Conservation (phyloP, 306 rosid species). For the Begonia loranthoides region DNA sequence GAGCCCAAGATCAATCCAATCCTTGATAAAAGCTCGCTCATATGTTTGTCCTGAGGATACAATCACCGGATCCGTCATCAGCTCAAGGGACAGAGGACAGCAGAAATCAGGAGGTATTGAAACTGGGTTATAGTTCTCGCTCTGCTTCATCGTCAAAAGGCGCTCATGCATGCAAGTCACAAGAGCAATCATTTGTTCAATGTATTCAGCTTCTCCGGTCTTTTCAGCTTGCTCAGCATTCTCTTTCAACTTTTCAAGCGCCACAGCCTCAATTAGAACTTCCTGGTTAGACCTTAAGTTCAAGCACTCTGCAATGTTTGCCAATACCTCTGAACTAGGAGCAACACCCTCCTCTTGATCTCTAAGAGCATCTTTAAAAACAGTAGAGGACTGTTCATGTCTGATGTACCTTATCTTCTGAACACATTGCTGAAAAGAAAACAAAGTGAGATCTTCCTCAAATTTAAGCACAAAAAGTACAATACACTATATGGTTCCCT, state of each 20-base stretch:
- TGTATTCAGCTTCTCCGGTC: slow-evolving; percentile 65
- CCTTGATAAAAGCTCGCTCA: slow-evolving; percentile 76
- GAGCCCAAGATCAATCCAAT: slow-evolving; percentile 87
- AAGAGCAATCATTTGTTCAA: slow-evolving; percentile 64
- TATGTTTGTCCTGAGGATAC: slow-evolving; percentile 99
- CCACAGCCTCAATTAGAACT: slow-evolving; percentile 90
- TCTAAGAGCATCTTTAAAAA: slow-evolving; percentile 51
- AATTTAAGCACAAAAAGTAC: slow-evolving; percentile 1
- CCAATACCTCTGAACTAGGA: slow-evolving; percentile 60
- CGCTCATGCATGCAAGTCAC: slow-evolving; percentile 70
- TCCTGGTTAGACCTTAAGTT: slow-evolving; percentile 66
- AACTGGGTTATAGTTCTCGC: slow-evolving; percentile 64
- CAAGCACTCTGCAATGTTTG: slow-evolving; percentile 60
- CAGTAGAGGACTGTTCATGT: slow-evolving; percentile 39
- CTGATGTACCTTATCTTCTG: slow-evolving; percentile 71
- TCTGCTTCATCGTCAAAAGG: slow-evolving; percentile 55
- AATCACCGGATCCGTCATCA: slow-evolving; percentile 98
- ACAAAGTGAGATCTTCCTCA: background rate
- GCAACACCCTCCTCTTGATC: slow-evolving; percentile 54
- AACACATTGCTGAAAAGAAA: slow-evolving; percentile 48
- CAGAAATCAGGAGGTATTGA: slow-evolving; percentile 90
- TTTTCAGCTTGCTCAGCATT: slow-evolving; percentile 89
- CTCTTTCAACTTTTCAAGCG: slow-evolving; percentile 93
- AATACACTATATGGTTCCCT: too few species aligned
- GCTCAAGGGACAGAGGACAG: slow-evolving; percentile 94